phyloP scores from a whole-genome alignment of 2,329 filamentous ascomycete genomes.

The Penicillium verrucosum region DNA sequence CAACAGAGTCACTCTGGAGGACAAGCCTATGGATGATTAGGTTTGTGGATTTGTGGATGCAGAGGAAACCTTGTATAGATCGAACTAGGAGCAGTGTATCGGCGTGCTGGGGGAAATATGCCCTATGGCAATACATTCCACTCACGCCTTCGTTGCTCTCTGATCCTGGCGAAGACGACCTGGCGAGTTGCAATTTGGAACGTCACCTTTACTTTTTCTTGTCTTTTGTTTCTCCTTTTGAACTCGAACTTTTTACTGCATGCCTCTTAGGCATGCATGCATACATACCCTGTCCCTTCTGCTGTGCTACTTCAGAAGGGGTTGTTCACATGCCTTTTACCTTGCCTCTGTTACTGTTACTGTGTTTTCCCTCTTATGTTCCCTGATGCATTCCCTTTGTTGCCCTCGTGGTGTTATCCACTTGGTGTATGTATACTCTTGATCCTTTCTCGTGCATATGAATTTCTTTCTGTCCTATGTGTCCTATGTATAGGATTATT shows the following conservation, averaged over 20 bases:
- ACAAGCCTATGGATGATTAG: constrained; percentile 75
- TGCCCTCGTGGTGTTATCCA: constrained; percentile 3
- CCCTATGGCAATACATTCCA: neutral
- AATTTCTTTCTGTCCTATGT: constrained; percentile 1
- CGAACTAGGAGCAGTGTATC: neutral
- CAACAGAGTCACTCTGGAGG: constrained; percentile 63
- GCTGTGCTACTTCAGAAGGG: neutral
- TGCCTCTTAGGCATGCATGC: constrained; percentile 3
- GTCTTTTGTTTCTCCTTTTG: neutral
- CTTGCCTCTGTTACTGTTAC: neutral
- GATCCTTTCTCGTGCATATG: constrained; percentile 5
- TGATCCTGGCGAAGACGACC: neutral
- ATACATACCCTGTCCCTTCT: constrained; percentile 9
- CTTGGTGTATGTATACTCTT: constrained; percentile 11
- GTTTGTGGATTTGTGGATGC: neutral
- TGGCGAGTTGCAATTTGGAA: neutral
- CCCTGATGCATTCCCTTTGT: constrained; percentile 2
- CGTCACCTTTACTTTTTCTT: neutral
- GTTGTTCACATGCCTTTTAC: constrained; percentile 3
- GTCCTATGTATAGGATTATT: neutral
- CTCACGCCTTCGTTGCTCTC: neutral
- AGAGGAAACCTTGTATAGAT: constrained; percentile 3
- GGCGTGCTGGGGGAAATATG: neutral
- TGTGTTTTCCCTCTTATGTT: constrained; percentile 2
- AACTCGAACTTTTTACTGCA: neutral